Evolutionary conservation across 441 rosid species (phyloP).

Genomic region (Corymbia citriodora): DNA sequence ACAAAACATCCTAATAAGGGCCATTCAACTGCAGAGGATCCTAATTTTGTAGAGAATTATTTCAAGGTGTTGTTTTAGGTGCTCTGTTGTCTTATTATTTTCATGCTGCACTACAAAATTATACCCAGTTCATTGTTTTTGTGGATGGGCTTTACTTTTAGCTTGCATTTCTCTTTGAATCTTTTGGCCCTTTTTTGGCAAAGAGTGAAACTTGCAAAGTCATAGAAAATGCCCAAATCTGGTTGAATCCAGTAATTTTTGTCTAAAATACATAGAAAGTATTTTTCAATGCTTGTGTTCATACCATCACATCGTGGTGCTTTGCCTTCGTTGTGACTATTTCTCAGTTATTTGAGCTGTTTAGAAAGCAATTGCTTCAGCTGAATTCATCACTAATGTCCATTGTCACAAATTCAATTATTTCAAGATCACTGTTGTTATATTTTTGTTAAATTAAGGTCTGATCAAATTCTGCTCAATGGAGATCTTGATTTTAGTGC

Average conservation of each 20-base stretch:
- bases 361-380: neutral
- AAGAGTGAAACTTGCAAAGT: neutral
- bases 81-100: neutral
- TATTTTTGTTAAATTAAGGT: neutral
- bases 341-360: neutral
- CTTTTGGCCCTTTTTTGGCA: neutral
- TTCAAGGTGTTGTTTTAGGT: slow-evolving; percentile 54
- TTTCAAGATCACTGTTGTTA: neutral
- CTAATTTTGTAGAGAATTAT: slow-evolving; percentile 89
- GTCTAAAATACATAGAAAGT: neutral
- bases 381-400: neutral
- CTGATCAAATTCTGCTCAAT: neutral
- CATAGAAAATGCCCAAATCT: neutral
- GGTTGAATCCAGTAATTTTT: neutral
- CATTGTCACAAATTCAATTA: neutral
- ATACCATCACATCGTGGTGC: neutral
- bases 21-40: slow-evolving; percentile 78
- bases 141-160: neutral
- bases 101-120: neutral
- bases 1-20: slow-evolving; percentile 31
- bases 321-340: neutral
- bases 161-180: neutral
- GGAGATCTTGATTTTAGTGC: neutral
- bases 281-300: neutral
- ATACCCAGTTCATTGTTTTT: neutral